phyloP scores from a whole-genome alignment of 2,329 filamentous ascomycete genomes.

The Fusarium compactum region DNA sequence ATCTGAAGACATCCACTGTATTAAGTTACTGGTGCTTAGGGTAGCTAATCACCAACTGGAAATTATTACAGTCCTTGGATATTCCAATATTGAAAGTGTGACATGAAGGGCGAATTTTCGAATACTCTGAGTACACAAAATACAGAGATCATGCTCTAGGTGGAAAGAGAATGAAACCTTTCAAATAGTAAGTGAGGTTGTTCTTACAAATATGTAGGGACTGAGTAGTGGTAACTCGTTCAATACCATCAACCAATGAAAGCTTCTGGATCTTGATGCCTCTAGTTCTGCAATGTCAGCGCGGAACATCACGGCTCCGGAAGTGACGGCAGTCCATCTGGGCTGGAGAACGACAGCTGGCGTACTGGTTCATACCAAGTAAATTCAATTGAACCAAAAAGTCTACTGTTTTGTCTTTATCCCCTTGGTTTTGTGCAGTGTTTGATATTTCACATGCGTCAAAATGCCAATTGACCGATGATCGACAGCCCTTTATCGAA shows the following conservation, averaged over 20 bases:
- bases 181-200: neutral
- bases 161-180: neutral
- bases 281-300: slow-evolving; percentile 25
- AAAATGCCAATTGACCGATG: slow-evolving; percentile 19
- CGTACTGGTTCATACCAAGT: neutral
- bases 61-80: neutral
- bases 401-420: neutral
- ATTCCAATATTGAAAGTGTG: neutral
- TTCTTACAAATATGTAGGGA: neutral
- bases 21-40: neutral
- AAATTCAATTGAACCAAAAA: neutral
- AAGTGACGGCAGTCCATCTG: slow-evolving; percentile 29
- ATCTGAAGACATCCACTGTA: neutral
- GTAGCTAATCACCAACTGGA: neutral
- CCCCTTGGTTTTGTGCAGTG: neutral
- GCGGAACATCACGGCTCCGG: slow-evolving; percentile 42
- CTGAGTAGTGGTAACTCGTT: neutral
- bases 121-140: neutral
- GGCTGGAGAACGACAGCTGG: neutral
- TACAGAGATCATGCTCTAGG: neutral
- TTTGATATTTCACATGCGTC: neutral
- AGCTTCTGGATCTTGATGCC: slow-evolving; percentile 1
- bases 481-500: neutral
- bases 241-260: slow-evolving; percentile 17
- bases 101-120: neutral